Evolutionary conservation across 1,139 yeast species (phyloP), one percentile per base, ranked within the genome.

Genomic region (Pneumocystis murina): DNA sequence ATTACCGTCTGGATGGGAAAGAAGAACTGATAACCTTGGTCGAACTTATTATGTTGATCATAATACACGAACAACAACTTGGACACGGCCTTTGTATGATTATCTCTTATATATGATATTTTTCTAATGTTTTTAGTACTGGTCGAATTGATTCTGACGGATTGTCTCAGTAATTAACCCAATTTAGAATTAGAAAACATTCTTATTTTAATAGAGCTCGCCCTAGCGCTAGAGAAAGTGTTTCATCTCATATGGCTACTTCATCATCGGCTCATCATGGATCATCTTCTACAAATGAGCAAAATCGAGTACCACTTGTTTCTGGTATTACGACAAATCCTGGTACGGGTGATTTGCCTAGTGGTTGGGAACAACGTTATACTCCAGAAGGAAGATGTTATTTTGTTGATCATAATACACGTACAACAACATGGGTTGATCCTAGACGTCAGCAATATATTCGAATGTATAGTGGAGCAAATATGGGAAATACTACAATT

Each of bases 381-480:
- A 92, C 99, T 4, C 96, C 96, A 59, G 98, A 92, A 76, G 99
- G 98, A 55, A 83, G 98, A 73, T 95, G 97, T 16, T 92, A 92
- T 76, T 92, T 91, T 75, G 98, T 92, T 64, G 99, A 92, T 75
- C 98, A 92, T 77, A 92, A 92, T 75, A 92, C 98, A 20, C 84
- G 98, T 75, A 92, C 99, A 0, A 92, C 99, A 4, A 94, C 99
- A 3, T 92, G 99, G 99, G 99, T 92, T 63, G 99, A 92, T 75
- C 99, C 99, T 68, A 84, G 98, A 76, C 85, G 98, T 76, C 98
- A 92, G 76, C 99, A 92, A 78, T 92, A 90, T 75, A 94, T 92
- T 70, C 87, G 97, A 74, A 90, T 95, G 68, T 90, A 87, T 75
- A 48, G 55, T 6, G 96, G 96, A 48, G 74, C 75, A 39, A 72